Conservation (phyloP, 2,329 filamentous ascomycete species). For the Sporothrix variecibatus region DNA sequence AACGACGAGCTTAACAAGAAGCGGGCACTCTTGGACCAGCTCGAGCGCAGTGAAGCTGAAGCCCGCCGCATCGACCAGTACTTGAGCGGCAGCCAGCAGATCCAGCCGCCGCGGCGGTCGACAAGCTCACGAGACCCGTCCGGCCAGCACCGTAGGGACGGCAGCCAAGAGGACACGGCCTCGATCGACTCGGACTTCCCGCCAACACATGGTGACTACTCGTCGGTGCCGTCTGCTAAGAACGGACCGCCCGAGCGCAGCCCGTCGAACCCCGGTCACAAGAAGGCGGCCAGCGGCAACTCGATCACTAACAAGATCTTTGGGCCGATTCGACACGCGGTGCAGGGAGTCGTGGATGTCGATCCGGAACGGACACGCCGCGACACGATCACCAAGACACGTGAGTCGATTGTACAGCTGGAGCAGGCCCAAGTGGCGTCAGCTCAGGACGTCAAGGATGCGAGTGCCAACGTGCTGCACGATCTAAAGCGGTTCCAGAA, state of each 20-base stretch:
- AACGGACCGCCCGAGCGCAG: slow-evolving; percentile 65
- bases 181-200: slow-evolving; percentile 97
- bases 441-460: slow-evolving; percentile 89
- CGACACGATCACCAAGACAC: slow-evolving; percentile 94
- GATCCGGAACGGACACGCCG: slow-evolving; percentile 90
- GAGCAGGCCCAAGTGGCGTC: slow-evolving; percentile 89
- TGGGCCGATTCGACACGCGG: slow-evolving; percentile 89
- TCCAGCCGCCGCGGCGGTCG: slow-evolving; percentile 67
- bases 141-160: slow-evolving; percentile 52
- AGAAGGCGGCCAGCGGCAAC: slow-evolving; percentile 78
- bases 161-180: slow-evolving; percentile 72
- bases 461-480: slow-evolving; percentile 81
- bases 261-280: slow-evolving; percentile 57
- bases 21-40: slow-evolving; percentile 73
- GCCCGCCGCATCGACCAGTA: slow-evolving; percentile 93
- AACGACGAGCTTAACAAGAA: slow-evolving; percentile 91
- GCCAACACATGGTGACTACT: slow-evolving; percentile 75
- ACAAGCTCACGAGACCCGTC: slow-evolving; percentile 53
- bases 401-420: slow-evolving; percentile 80
- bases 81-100: slow-evolving; percentile 70
- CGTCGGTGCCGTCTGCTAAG: slow-evolving; percentile 69
- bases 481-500: slow-evolving; percentile 90
- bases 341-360: slow-evolving; percentile 93
- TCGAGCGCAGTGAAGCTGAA: slow-evolving; percentile 93
- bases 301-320: slow-evolving; percentile 95